phyloP scores from a whole-genome alignment of 345 rosid species.

The Euphorbia pulcherrima region DNA sequence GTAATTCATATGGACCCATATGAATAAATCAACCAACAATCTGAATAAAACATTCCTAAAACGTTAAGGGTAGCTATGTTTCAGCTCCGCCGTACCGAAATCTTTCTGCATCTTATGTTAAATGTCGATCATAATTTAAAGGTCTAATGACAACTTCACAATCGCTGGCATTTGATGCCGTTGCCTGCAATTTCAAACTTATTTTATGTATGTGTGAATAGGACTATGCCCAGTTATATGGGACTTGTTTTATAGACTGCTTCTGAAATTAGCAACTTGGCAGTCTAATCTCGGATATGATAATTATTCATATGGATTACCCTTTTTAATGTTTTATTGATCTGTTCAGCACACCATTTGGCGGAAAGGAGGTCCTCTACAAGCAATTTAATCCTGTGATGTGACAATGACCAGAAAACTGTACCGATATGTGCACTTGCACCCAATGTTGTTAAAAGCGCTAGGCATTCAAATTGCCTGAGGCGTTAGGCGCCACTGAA shows the following conservation, averaged over 20 bases:
- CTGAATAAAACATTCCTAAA: background rate
- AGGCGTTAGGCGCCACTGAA: too few species aligned
- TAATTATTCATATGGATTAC: too few species aligned
- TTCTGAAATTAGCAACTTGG: background rate
- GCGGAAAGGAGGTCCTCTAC: background rate
- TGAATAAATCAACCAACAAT: background rate
- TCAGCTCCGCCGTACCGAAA: background rate
- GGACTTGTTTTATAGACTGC: background rate
- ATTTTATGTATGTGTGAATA: too few species aligned
- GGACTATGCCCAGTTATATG: background rate
- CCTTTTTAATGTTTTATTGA: background rate
- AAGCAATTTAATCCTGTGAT: background rate
- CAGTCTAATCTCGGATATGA: background rate
- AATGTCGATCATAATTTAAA: background rate
- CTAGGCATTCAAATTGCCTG: too few species aligned
- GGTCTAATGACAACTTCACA: background rate
- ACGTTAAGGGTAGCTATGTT: background rate
- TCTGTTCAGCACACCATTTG: background rate
- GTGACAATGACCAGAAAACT: background rate
- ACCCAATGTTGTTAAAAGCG: too few species aligned
- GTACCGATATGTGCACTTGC: background rate
- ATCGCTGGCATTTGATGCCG: too few species aligned
- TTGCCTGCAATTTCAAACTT: too few species aligned
- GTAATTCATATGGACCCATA: background rate
- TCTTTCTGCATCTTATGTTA: background rate